phyloP scores from a whole-genome alignment of 2,329 filamentous ascomycete genomes.

The Arthroderma uncinatum region DNA sequence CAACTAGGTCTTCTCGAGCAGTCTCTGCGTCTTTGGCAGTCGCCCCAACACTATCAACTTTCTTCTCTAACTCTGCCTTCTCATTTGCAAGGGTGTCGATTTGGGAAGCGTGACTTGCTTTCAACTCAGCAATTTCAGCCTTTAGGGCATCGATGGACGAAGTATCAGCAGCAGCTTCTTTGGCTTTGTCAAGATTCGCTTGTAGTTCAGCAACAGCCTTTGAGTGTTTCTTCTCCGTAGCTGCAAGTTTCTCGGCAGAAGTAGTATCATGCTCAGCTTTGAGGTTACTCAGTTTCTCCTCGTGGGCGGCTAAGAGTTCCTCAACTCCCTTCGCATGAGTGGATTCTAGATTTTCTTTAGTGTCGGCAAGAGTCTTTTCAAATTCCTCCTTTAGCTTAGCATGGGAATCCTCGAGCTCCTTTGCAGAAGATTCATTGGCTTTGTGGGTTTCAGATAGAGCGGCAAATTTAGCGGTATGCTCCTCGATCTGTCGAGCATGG shows the following conservation, averaged over 20 bases:
- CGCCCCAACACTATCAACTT: not conserved
- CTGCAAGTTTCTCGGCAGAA: slow-evolving; percentile 27
- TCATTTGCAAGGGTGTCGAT: slow-evolving; percentile 35
- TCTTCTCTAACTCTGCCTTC: slow-evolving; percentile 33
- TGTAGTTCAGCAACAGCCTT: slow-evolving; percentile 23
- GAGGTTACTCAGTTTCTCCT: slow-evolving; percentile 30
- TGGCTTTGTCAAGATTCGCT: slow-evolving; percentile 27
- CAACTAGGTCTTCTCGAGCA: not conserved
- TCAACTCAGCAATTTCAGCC: slow-evolving; percentile 41
- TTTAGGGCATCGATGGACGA: slow-evolving; percentile 30
- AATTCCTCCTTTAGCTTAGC: slow-evolving; percentile 29
- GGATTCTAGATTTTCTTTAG: slow-evolving; percentile 27
- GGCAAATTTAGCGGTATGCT: slow-evolving; percentile 22
- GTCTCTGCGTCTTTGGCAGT: not conserved
- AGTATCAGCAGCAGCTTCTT: slow-evolving; percentile 28
- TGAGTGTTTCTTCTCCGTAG: slow-evolving; percentile 29
- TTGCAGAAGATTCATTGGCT: slow-evolving; percentile 25
- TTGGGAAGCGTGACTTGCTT: slow-evolving; percentile 43
- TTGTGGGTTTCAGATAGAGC: slow-evolving; percentile 20
- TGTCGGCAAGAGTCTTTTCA: slow-evolving; percentile 26
- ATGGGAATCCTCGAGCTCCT: slow-evolving; percentile 26
- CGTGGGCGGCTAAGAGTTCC: slow-evolving; percentile 30
- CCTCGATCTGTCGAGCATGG: slow-evolving; percentile 18
- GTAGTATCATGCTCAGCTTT: slow-evolving; percentile 28
- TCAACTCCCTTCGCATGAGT: slow-evolving; percentile 33